A percentile compares a stretch with the other conserved stretches of the same genome.
phyloP scores from a whole-genome alignment of 2,329 filamentous ascomycete genomes.

The Phialocephala subalpina region DNA sequence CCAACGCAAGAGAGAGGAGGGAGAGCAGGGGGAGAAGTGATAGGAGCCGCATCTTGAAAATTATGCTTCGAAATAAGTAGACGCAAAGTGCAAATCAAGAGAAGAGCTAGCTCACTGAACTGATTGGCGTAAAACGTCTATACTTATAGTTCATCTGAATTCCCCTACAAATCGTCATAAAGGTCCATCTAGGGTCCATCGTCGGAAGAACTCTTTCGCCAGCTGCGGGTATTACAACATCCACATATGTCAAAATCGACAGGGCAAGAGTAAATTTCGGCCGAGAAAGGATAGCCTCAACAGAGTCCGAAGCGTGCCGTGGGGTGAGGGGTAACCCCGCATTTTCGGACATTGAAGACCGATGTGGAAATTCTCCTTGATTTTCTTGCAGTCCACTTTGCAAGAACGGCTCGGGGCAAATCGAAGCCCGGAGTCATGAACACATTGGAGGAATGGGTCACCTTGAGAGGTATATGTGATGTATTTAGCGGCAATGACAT shows the following conservation, averaged over 20 bases:
- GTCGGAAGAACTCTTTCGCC: no score
- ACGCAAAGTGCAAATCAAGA: no score
- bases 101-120: no score
- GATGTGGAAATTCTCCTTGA: not conserved
- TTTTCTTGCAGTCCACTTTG: not conserved
- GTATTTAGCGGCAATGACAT: not conserved
- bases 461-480: not conserved
- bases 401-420: no score
- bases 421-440: no score
- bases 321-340: not conserved
- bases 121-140: no score
- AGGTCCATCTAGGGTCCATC: no score
- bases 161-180: no score
- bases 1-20: conserved; percentile 5
- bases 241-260: not conserved
- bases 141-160: no score
- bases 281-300: not conserved
- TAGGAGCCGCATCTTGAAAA: no score
- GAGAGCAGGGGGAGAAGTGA: not conserved
- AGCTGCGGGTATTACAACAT: no score
- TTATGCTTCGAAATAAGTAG: no score
- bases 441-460: not conserved
- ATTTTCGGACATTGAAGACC: not conserved
- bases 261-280: not conserved
- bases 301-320: not conserved